Base-by-base conservation (phyloP, 495 filamentous ascomycete species). In the Eremomyces bilateralis region DNA sequence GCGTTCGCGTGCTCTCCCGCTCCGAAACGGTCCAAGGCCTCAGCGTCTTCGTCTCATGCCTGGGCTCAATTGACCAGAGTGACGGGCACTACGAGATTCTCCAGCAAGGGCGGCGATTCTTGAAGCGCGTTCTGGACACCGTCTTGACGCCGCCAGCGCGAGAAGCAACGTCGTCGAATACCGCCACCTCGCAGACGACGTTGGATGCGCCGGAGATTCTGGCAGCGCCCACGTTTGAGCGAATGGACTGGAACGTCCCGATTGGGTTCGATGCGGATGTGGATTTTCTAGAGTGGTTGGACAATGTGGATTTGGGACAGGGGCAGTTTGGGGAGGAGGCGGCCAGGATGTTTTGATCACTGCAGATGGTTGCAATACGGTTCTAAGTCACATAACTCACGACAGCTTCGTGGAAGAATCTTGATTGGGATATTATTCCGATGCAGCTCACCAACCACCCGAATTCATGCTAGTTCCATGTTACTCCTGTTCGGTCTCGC, bases 1-100 rank as follows among this genome's bases (percentile, higher is more conserved):
- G 53, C 32, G 31, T 42, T 17, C 38, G 56, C 20, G 36, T 55
- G 35, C 49, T 67, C 3, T 67, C 69, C 0, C 61, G 69, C 12
- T 68, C 71, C 1, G 64, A 70, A 41, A 56, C 67, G 6, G 68
- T 74, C 21, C 71, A 72, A 29, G 69, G 73, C 35, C 55, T 76
- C 4, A 73, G 68, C 36, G 60, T 73, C 11, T 67, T 77, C 29
- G 57, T 73, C 13, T 69, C 65, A 0, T 61, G 61, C 21, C 50
- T 75, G 3, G 62, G 62, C 4, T 65, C 65, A 56, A 57, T 75
- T 1, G 50, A 56, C 3, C 67, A 67, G 1, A 60, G 53, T 0
- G 63, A 64, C 18, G 62, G 66, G 4, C 67, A 69, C 35, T 67
- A 62, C 19, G 53, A 54, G 5, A 54, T 63, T 3, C 74, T 65